Evolutionary conservation across 2,329 filamentous ascomycete genomes (phyloP), one percentile per base, ranked within the genome.

Genomic region (Fusarium fujikuroi): DNA sequence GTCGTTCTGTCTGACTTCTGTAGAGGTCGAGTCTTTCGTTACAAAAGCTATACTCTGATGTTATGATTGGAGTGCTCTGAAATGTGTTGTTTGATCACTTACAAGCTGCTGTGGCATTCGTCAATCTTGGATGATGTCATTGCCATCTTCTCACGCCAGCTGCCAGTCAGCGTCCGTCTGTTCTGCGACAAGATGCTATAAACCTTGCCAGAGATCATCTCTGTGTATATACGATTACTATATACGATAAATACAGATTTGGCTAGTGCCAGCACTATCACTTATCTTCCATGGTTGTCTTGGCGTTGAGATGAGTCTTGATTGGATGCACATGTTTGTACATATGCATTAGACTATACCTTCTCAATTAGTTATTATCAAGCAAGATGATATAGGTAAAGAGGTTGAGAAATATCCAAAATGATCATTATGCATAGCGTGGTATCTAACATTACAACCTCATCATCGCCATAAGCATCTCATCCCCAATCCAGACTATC

Each of bases 381-480:
- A 53, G 18, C 11, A 36, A 9, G 1, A 5, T 10, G 12, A 0
- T 37, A 21, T 37, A 16, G 23, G 6, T 3, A 19, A 5, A 16
- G 9, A 28, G 5, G 5, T 28, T 11, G 9, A 30, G 12, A 18
- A 37, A n/a, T 18, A 15, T 28, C 11, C 42, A 19, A n/a, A n/a
- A 14, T 50, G 23, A 50, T 59, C 56, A 59, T 59, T 30, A 59
- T 25, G 42, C 32, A 34, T 59, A 28, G 12, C 23, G 32, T 59
- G 43, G 32, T 59, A 59, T 59, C 34, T 47, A 59, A 37, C 19
- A 50, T 59, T 59, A 49, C n/a, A 58, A 7, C 56, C 23, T n/a
- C 32, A 2, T 52, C 30, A 4, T 36, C 16, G 23, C 44, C 23
- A n/a, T 34, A 19, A 49, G 14, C 19, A 19, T 18, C 19, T 3